phyloP scores from a whole-genome alignment of 2,329 filamentous ascomycete genomes.

The Lecanicillium sp. region DNA sequence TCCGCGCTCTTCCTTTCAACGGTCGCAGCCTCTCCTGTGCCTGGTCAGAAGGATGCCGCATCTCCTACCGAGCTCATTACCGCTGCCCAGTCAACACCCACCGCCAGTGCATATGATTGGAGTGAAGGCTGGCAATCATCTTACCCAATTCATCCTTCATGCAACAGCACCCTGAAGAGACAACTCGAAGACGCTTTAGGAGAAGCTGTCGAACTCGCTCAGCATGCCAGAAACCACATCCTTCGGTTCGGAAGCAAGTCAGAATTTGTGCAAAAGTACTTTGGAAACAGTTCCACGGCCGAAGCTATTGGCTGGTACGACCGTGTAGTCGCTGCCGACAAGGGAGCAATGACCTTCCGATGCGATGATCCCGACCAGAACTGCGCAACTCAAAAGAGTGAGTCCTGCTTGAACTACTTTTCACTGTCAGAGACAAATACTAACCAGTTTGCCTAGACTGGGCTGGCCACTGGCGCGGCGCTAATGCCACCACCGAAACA shows the following conservation, averaged over 20 bases:
- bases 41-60: slow-evolving; percentile 12
- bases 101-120: slow-evolving; percentile 23
- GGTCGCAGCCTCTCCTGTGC: slow-evolving; percentile 20
- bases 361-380: slow-evolving; percentile 63
- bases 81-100: slow-evolving; percentile 11
- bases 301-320: slow-evolving; percentile 56
- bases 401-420: slow-evolving; percentile 9
- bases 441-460: slow-evolving; percentile 37
- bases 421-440: not conserved
- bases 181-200: slow-evolving; percentile 50
- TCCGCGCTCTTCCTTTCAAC: slow-evolving; percentile 18
- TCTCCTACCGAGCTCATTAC: slow-evolving; percentile 14
- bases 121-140: slow-evolving; percentile 21
- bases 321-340: slow-evolving; percentile 50
- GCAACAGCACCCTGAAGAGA: slow-evolving; percentile 52
- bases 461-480: slow-evolving; percentile 61
- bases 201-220: slow-evolving; percentile 49
- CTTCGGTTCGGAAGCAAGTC: slow-evolving; percentile 49
- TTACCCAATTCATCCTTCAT: slow-evolving; percentile 54
- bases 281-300: slow-evolving; percentile 51
- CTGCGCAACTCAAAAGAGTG: slow-evolving; percentile 42
- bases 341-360: slow-evolving; percentile 50
- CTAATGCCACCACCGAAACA: slow-evolving; percentile 57
- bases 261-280: slow-evolving; percentile 57
- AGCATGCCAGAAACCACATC: slow-evolving; percentile 56